These are phyloP conservation scores for Blastobotrys terrestris DNA, from an alignment of 805 yeast genomes.

Conservation along the genomic window DNA sequence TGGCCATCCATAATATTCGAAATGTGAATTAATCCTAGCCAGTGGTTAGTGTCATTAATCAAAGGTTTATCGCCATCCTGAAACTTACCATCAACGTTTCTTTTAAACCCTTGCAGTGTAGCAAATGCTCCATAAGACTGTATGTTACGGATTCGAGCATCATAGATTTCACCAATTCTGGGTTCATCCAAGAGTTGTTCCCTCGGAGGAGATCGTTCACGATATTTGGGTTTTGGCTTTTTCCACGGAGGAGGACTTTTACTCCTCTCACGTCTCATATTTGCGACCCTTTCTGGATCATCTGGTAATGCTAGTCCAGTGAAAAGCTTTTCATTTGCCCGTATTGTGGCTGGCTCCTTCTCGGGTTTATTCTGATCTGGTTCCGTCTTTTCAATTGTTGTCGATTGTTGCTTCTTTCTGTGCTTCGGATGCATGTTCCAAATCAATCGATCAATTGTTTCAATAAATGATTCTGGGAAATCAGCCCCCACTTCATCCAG, in stretches of 20 bases:
- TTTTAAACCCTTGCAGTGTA: constrained; percentile 38
- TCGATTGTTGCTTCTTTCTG: constrained; percentile 2
- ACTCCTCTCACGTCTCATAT: constrained; percentile 3
- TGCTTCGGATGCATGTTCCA: constrained; percentile 29
- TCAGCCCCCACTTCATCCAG: constrained; percentile 42
- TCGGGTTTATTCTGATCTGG: too few relatives aligned
- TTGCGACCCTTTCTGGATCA: background rate
- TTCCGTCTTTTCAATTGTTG: too few relatives aligned
- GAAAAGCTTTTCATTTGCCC: background rate
- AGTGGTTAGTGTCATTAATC: background rate
- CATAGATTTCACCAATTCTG: constrained; percentile 43
- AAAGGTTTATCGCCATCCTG: background rate
- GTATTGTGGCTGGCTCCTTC: background rate
- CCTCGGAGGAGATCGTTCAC: background rate
- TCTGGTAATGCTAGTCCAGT: constrained; percentile 21
- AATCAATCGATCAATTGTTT: constrained; percentile 27
- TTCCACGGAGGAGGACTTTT: background rate
- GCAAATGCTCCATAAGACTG: constrained; percentile 78
- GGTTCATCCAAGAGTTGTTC: constrained; percentile 25
- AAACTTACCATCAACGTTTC: constrained; percentile 40
- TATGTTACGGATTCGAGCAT: constrained; percentile 55
- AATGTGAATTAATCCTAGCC: constrained; percentile 54
- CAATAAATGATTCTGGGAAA: constrained; percentile 28
- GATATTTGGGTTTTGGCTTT: background rate
- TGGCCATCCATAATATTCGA: constrained; percentile 50